phyloP scores from a whole-genome alignment of 441 rosid genomes.

The Hura crepitans region DNA sequence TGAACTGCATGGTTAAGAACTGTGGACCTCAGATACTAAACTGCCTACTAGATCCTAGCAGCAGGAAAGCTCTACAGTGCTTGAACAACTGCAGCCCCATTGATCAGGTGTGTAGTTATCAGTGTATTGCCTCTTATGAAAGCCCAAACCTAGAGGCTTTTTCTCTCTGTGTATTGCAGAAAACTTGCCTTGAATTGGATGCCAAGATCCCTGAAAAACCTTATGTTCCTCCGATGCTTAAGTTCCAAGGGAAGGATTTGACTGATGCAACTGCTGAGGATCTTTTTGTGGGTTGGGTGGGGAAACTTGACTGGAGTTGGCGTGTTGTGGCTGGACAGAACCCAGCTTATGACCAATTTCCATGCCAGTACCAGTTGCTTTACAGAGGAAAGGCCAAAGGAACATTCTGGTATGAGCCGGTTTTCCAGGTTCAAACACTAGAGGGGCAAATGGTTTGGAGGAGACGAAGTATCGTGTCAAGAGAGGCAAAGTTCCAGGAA shows the following conservation, averaged over 20 bases:
- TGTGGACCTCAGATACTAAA: conserved; percentile 77
- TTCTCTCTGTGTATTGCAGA: conserved; percentile 78
- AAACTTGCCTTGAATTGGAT: conserved; percentile 72
- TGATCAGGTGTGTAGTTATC: conserved; percentile 84
- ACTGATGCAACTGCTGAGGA: conserved; percentile 72
- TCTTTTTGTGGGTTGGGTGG: conserved; percentile 87
- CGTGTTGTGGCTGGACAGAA: conserved; percentile 87
- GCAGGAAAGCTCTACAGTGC: conserved; percentile 90
- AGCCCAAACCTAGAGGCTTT: conserved; percentile 80
- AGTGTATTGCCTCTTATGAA: conserved; percentile 88
- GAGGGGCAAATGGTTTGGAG: conserved; percentile 77
- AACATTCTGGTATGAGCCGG: conserved; percentile 89
- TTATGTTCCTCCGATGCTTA: conserved; percentile 58
- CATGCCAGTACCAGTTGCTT: conserved; percentile 85
- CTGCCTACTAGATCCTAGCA: conserved; percentile 74
- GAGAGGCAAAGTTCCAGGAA: conserved; percentile 61
- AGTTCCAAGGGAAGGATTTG: conserved; percentile 53
- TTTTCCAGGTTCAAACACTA: conserved; percentile 71
- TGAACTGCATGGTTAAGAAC: conserved; percentile 73
- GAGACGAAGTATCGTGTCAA: conserved; percentile 73
- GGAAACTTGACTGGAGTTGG: conserved; percentile 80
- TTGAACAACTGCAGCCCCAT: conserved; percentile 86
- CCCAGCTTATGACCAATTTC: conserved; percentile 93
- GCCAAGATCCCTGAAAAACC: conserved; percentile 75
- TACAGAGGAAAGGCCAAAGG: conserved; percentile 90